These are phyloP conservation scores for Austropuccinia psidii DNA, from an alignment of 1,284 basidiomycete genomes.

Conservation along the genomic window DNA sequence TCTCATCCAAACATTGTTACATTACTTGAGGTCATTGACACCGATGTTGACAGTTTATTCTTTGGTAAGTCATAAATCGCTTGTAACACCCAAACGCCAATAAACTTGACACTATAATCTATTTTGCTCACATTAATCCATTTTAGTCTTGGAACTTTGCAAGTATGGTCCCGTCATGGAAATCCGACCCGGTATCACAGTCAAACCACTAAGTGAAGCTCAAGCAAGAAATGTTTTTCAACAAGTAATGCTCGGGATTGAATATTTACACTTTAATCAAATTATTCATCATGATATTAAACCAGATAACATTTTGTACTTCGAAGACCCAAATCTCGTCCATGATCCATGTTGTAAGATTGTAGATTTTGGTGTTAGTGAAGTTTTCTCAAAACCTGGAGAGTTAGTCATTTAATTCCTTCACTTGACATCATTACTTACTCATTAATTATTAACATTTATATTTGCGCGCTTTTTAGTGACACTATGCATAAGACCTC, in stretches of 20 bases:
- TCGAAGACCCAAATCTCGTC: neutral
- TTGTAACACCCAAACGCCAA: neutral
- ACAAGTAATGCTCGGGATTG: conserved; percentile 13
- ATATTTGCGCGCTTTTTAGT: neutral
- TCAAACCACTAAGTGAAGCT: neutral
- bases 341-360: conserved; percentile 8
- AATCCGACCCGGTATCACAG: neutral
- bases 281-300: conserved; percentile 23
- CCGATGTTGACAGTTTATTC: conserved; percentile 21
- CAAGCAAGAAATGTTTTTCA: neutral
- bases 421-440: neutral
- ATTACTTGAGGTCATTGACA: conserved; percentile 22
- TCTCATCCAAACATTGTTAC: conserved; percentile 21
- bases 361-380: conserved; percentile 19
- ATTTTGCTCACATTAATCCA: neutral
- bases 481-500: conserved; percentile 2
- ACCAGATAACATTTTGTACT: conserved; percentile 23
- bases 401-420: neutral
- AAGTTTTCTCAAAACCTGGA: neutral
- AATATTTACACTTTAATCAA: conserved; percentile 20
- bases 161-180: conserved; percentile 5
- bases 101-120: neutral
- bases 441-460: neutral
- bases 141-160: conserved; percentile 19
- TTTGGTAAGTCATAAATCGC: neutral